These are phyloP conservation scores for Adansonia madagascariensis DNA, from an alignment of 441 rosid genomes.

Conservation along the genomic window DNA sequence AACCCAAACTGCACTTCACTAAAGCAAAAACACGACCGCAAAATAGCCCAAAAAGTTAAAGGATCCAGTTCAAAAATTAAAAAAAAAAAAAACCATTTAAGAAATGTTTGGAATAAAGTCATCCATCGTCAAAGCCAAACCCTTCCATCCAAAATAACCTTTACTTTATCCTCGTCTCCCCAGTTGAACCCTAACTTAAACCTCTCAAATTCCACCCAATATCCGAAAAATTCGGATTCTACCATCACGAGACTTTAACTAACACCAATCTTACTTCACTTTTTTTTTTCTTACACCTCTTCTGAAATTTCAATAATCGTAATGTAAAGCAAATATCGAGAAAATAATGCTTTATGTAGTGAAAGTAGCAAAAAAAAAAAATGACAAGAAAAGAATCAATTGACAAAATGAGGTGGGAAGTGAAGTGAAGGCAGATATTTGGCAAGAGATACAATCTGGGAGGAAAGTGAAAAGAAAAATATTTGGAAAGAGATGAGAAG, in stretches of 20 bases:
- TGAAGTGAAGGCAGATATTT: constrained; percentile 15
- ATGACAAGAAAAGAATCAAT: background rate
- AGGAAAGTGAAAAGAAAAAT: constrained; percentile 38
- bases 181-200: constrained; percentile 44
- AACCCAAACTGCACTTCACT: constrained; percentile 8
- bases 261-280: constrained; percentile 26
- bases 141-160: constrained; percentile 36
- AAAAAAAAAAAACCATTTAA: background rate
- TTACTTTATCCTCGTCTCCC: constrained; percentile 3
- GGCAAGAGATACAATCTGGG: constrained; percentile 32
- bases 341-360: background rate
- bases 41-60: constrained; percentile 8
- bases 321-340: background rate
- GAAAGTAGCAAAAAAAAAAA: constrained; percentile 12
- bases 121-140: constrained; percentile 40
- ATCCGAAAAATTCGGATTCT: constrained; percentile 29
- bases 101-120: constrained; percentile 29
- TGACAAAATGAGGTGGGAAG: background rate
- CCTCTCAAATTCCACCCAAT: constrained; percentile 31
- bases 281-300: constrained; percentile 1
- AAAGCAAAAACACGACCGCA: constrained; percentile 16
- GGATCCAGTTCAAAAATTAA: background rate
- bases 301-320: constrained; percentile 17
- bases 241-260: constrained; percentile 36
- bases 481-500: constrained; percentile 36